Evolutionary conservation across 768 basidiomycete genomes (phyloP).

Genomic region (Leccinellum albellum): DNA sequence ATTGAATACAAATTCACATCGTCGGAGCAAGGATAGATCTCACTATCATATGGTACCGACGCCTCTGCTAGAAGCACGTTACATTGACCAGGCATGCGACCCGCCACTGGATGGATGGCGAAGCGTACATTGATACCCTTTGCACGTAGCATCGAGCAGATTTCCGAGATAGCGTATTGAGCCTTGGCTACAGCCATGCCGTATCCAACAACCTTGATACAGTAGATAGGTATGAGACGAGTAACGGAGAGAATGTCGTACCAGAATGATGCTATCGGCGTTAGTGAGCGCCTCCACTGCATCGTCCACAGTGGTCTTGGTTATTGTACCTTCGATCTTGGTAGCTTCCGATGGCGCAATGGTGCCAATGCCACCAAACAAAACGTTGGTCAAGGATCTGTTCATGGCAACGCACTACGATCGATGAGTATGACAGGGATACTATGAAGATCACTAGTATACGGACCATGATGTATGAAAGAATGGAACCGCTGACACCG

Average conservation of each 20-base stretch:
- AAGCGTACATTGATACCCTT: conserved; percentile 81
- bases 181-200: conserved; percentile 94
- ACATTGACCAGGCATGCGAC: conserved; percentile 91
- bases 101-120: conserved; percentile 87
- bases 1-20: background rate
- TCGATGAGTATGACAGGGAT: conserved; percentile 4
- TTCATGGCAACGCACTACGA: conserved; percentile 89
- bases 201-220: conserved; percentile 68
- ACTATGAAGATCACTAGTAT: background rate
- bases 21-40: conserved; percentile 22
- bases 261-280: conserved; percentile 81
- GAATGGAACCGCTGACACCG: conserved; percentile 85
- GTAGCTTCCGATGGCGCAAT: conserved; percentile 51
- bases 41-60: conserved; percentile 86
- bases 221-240: conserved; percentile 3
- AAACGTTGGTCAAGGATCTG: conserved; percentile 76
- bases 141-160: conserved; percentile 64
- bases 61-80: conserved; percentile 91
- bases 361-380: conserved; percentile 81
- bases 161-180: conserved; percentile 75
- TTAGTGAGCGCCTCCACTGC: conserved; percentile 74
- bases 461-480: conserved; percentile 88
- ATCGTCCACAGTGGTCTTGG: conserved; percentile 75
- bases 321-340: conserved; percentile 82
- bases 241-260: conserved; percentile 22